phyloP scores from a whole-genome alignment of 768 basidiomycete genomes.

The Agaricus blazei region DNA sequence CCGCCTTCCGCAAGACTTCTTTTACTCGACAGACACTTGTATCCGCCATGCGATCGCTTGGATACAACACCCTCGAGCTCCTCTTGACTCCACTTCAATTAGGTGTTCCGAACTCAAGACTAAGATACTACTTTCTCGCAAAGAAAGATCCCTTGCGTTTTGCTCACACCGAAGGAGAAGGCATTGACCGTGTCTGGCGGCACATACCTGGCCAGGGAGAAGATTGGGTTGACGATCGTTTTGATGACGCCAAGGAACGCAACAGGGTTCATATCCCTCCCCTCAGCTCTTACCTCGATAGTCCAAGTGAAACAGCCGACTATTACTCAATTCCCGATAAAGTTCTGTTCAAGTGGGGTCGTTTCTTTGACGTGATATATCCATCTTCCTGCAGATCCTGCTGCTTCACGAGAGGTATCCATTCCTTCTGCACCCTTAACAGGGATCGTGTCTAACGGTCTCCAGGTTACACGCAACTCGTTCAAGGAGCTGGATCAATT shows the following conservation, averaged over 20 bases:
- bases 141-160: conserved; percentile 41
- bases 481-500: conserved; percentile 75
- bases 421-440: background rate
- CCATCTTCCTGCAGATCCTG: conserved; percentile 61
- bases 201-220: conserved; percentile 44
- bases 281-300: conserved; percentile 40
- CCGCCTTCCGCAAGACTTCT: conserved; percentile 44
- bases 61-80: conserved; percentile 57
- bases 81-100: conserved; percentile 74
- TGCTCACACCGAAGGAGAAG: conserved; percentile 14
- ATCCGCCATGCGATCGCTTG: conserved; percentile 43
- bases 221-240: conserved; percentile 31
- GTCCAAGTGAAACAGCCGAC: conserved; percentile 12
- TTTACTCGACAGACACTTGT: conserved; percentile 55
- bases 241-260: conserved; percentile 20
- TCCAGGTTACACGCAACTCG: conserved; percentile 69
- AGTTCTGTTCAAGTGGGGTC: conserved; percentile 68
- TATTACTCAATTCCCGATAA: conserved; percentile 49
- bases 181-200: conserved; percentile 31
- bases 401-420: conserved; percentile 74
- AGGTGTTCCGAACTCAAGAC: conserved; percentile 76
- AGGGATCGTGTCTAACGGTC: background rate
- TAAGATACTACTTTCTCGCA: conserved; percentile 78
- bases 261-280: conserved; percentile 8
- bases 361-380: conserved; percentile 73